Base-by-base conservation (phyloP, 176 grass and related monocot species). In the Elaeis guineensis region DNA sequence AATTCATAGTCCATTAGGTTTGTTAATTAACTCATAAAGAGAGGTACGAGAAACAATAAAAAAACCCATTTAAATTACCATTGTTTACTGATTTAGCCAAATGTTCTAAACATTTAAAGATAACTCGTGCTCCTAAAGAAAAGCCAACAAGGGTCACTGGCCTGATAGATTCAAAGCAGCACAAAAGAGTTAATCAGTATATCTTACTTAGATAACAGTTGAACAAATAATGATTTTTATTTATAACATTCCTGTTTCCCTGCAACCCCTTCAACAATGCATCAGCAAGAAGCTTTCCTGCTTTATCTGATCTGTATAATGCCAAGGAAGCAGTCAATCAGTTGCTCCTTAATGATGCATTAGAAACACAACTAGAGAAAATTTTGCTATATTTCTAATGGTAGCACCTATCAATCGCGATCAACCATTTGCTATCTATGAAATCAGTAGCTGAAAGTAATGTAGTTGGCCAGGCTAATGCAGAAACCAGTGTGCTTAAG, bases 351-450 rank as follows among this genome's bases (percentile, higher is more conserved):
- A 32, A 6, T 32, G 29, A 32, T 6, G 29, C 29, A 32, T 7
- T 32, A 32, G 29, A 32, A 7, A 32, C 5, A 32, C 29, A 32
- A 32, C 29, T 32, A 32, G 5, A 32, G 29, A 32, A 7, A 32
- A 6, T 32, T 6, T 32, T 32, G 29, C 29, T 32, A 32, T 32
- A 5, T 32, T 32, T 32, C 29, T 32, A 32, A 6, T 7, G 6
- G 5, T 6, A 32, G 16, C 62, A 97, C 92, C 92, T 97, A 68
- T 89, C 87, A 76, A 97, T 97, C 66, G 87, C 92, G 67, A 97
- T 55, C 17, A 81, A 64, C 84, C 87, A 97, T 87, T 85, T 97
- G 61, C 92, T 97, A 51, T 97, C 92, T 51, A 91, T 91, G 54
- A 90, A 97, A 67, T 97, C 86, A 61, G 92, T 85, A 76, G 81